Evolutionary conservation across 306 rosid genomes (phyloP), one percentile per base, ranked within the genome.

Genomic region (Alnus rubra): DNA sequence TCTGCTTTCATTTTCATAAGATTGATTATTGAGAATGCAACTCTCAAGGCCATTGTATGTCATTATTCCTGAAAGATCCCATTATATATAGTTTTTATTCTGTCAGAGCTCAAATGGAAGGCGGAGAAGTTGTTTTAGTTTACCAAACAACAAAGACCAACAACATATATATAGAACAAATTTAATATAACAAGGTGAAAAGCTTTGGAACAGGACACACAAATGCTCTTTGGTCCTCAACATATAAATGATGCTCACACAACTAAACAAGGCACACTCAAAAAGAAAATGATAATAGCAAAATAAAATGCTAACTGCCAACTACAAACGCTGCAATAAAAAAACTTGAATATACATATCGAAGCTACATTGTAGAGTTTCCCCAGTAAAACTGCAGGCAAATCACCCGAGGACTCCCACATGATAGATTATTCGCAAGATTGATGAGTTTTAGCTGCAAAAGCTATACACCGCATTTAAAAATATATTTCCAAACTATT

Each of bases 1-100:
- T 42, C 45, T 42, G 45, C 45, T 42, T 42, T 42, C 45, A 42
- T 42, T 42, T 42, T 42, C 45, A 42, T 42, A 42, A 4, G 62
- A n/a, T 56, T 88, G 91, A 51, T 85, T 84, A 54, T 86, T 89
- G 65, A 91, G 62, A 83, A 92, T 90, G 92, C 95, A 94, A 86
- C 83, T 91, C 84, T 88, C 97, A 68, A 94, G 97, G 79, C 98
- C 98, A 82, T 92, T 84, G 70, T 89, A 89, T 53, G 92, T 94
- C 92, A 88, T 87, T 73, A 94, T 89, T 87, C 91, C 98, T 94
- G 97, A 86, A 85, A 85, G 13, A 51, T 80, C 69, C 69, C 78
- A 59, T 18, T 23, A 23, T 23, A 23, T 55, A 55, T 55, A 42
- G 45, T 42, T 42, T 42, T 42, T 5, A 1, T 42, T 55, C 31